Conservation (phyloP, 179 eudicot species). For the Silene noctiflora region DNA sequence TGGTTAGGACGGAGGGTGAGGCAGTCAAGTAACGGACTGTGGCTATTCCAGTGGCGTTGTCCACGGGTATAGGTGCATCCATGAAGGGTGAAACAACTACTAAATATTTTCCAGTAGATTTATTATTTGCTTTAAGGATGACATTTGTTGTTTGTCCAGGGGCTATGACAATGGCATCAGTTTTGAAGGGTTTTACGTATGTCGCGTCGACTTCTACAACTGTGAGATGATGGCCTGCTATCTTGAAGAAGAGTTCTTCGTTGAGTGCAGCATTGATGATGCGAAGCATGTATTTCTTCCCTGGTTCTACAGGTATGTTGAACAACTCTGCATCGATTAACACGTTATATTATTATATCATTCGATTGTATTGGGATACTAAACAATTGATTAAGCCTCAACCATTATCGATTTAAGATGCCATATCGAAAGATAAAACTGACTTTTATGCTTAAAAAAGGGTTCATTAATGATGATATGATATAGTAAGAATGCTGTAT, state of each 20-base stretch:
- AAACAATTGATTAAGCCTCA: too few relatives aligned
- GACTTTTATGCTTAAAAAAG: too few relatives aligned
- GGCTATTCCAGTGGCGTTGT: conserved; percentile 38
- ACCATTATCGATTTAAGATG: too few relatives aligned
- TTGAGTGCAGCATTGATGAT: conserved; percentile 42
- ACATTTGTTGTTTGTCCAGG: conserved; percentile 51
- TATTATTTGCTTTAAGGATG: conserved; percentile 32
- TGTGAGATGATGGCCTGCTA: conserved; percentile 40
- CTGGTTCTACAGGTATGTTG: conserved; percentile 30
- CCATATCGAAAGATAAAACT: too few relatives aligned
- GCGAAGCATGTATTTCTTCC: conserved; percentile 40
- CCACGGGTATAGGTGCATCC: conserved; percentile 44
- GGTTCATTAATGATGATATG: too few relatives aligned
- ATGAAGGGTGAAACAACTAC: conserved; percentile 42
- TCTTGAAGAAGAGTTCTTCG: conserved; percentile 44
- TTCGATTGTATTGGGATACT: too few relatives aligned
- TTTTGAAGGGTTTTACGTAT: conserved; percentile 42
- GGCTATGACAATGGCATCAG: conserved; percentile 38
- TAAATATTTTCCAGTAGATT: conserved; percentile 33
- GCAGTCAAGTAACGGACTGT: conserved; percentile 28
- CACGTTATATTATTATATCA: too few relatives aligned
- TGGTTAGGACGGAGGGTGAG: conserved; percentile 3
- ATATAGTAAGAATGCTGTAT: not conserved
- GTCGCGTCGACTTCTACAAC: conserved; percentile 52
- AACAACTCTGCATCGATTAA: conserved; percentile 25